Percentiles rank a stretch among this genome's conserved stretches.
Conservation (phyloP, 2,329 filamentous ascomycete species). For the Camillea tinctor region DNA sequence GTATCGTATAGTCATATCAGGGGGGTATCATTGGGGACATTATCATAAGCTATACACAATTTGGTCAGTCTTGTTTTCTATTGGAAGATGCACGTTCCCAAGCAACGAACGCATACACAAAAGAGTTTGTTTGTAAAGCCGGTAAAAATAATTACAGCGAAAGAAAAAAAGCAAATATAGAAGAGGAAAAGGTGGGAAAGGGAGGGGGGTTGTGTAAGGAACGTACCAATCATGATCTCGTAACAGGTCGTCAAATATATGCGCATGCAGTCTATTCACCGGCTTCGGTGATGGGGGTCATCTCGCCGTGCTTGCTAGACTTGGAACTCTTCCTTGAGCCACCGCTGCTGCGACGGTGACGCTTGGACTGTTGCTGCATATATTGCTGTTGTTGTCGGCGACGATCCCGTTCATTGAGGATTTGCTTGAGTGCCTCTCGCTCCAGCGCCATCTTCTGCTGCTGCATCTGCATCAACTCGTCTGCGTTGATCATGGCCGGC, state of each 20-base stretch:
- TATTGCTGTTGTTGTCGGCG: constrained; percentile 41
- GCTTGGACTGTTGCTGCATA: constrained; percentile 24
- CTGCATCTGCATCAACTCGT: constrained; percentile 50
- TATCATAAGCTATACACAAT: not conserved
- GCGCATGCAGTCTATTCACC: constrained; percentile 35
- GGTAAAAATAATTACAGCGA: too few relatives aligned
- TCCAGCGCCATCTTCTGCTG: constrained; percentile 51
- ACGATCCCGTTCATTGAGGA: constrained; percentile 55
- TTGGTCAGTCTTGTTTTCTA: not conserved
- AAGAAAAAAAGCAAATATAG: not conserved
- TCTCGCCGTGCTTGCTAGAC: constrained; percentile 49
- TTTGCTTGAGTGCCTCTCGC: constrained; percentile 50
- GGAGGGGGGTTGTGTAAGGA: not conserved
- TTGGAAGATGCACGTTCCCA: not conserved
- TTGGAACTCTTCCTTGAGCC: constrained; percentile 31
- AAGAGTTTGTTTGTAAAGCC: too few relatives aligned
- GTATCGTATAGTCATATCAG: not conserved
- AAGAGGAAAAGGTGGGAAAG: not conserved
- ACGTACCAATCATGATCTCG: constrained; percentile 30
- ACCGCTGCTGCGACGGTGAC: constrained; percentile 25
- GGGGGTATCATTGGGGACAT: not conserved
- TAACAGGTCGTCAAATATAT: constrained; percentile 21
- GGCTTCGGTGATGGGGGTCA: constrained; percentile 56
- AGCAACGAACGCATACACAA: not conserved
- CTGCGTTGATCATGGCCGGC: constrained; percentile 40